Percentiles rank a stretch among this genome's conserved stretches.
Conservation (phyloP, 352 stramenopile genomes). For the Globisporangium apiculatum region DNA sequence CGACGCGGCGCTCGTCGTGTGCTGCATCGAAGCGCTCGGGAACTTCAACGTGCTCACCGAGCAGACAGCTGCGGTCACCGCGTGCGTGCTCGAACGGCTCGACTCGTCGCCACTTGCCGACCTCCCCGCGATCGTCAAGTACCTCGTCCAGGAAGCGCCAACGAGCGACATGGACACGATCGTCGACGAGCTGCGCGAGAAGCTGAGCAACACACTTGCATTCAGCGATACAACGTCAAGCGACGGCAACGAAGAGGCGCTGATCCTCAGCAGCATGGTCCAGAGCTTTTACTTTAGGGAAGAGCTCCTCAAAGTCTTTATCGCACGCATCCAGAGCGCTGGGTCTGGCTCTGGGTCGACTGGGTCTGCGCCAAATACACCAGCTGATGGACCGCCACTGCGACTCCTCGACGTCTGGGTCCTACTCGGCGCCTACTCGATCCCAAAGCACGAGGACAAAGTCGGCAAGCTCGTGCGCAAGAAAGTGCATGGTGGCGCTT, state of each 20-base stretch:
- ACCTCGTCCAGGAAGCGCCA: slow-evolving; percentile 47
- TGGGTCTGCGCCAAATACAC: too few relatives aligned
- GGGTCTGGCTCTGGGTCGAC: too few relatives aligned
- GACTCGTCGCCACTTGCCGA: slow-evolving; percentile 40
- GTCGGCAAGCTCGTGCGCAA: slow-evolving; percentile 38
- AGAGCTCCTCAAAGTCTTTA: slow-evolving; percentile 39
- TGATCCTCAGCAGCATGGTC: slow-evolving; percentile 39
- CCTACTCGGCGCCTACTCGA: slow-evolving; percentile 32
- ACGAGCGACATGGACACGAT: slow-evolving; percentile 27
- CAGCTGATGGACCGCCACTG: slow-evolving; percentile 9
- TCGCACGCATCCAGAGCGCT: slow-evolving; percentile 13
- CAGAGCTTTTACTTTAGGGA: slow-evolving; percentile 49
- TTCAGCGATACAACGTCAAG: slow-evolving; percentile 12
- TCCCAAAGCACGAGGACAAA: slow-evolving; percentile 29
- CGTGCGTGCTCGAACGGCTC: slow-evolving; percentile 39
- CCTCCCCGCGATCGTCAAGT: slow-evolving; percentile 53
- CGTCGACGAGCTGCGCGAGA: slow-evolving; percentile 32
- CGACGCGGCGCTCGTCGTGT: slow-evolving; percentile 39
- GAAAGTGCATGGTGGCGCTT: slow-evolving; percentile 18
- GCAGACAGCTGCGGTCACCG: slow-evolving; percentile 26
- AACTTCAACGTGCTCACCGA: slow-evolving; percentile 54
- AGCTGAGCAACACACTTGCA: slow-evolving; percentile 34
- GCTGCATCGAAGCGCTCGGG: slow-evolving; percentile 49
- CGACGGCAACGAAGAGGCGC: slow-evolving; percentile 30
- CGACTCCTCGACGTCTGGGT: slow-evolving; percentile 46